These are phyloP conservation scores for Pseudocercospora macadamiae DNA, from an alignment of 2,329 filamentous ascomycete species.

Conservation along the genomic window DNA sequence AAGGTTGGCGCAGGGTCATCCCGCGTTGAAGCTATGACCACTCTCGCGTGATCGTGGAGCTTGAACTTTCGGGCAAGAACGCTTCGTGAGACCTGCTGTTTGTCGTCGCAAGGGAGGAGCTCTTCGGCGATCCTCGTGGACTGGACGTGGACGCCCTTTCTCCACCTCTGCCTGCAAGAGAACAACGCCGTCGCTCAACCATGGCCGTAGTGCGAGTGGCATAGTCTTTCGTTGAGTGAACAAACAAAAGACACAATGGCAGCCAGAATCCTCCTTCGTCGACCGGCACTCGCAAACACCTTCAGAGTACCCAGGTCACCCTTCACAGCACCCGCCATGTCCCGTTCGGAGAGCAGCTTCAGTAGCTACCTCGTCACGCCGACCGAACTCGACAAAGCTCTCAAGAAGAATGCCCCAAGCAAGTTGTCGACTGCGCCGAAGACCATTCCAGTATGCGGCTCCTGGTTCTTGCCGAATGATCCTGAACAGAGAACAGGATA, in stretches of 20 bases:
- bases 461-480: constrained; percentile 97
- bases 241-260: background rate
- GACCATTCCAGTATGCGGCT: constrained; percentile 85
- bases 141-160: no score
- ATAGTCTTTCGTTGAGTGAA: background rate
- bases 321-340: constrained; percentile 35
- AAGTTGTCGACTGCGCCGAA: constrained; percentile 79
- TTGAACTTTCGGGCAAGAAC: constrained; percentile 1
- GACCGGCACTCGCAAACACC: constrained; percentile 7
- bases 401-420: constrained; percentile 79
- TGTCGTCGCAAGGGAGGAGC: background rate
- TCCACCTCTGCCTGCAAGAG: background rate
- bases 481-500: constrained; percentile 72
- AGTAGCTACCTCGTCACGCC: constrained; percentile 86
- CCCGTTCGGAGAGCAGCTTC: constrained; percentile 52
- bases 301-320: constrained; percentile 4
- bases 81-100: constrained; percentile 1
- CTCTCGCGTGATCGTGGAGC: background rate
- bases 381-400: constrained; percentile 75
- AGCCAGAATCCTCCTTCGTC: constrained; percentile 13
- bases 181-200: constrained; percentile 1
- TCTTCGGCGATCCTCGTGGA: background rate
- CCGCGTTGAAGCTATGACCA: background rate
- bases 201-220: background rate
- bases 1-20: background rate